These are phyloP conservation scores for Ziziphus jujuba DNA, from an alignment of 306 rosid species.

Conservation along the genomic window DNA sequence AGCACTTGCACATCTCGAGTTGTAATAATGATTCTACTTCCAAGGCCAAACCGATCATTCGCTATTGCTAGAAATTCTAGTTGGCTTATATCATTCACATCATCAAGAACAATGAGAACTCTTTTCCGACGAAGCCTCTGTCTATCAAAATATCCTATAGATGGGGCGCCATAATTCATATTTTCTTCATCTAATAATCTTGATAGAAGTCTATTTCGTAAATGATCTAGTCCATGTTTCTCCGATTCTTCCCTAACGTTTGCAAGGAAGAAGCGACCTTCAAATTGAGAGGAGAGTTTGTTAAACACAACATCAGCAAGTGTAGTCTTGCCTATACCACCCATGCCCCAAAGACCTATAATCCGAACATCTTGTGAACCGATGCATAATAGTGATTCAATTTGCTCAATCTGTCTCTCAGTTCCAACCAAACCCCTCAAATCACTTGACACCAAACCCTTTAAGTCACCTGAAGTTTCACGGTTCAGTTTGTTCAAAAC, in stretches of 20 bases:
- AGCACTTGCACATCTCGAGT: constrained; percentile 24
- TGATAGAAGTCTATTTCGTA: background rate
- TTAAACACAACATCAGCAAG: background rate
- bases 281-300: background rate
- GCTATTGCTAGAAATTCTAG: background rate
- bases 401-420: background rate
- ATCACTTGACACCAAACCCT: too few species aligned
- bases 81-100: constrained; percentile 7
- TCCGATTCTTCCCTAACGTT: background rate
- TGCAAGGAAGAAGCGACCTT: background rate
- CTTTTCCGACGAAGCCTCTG: background rate
- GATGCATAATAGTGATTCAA: background rate
- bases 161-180: background rate
- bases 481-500: constrained; percentile 1
- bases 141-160: background rate
- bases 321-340: constrained; percentile 16
- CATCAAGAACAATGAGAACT: constrained; percentile 22
- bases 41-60: constrained; percentile 1
- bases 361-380: background rate
- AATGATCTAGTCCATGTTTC: background rate
- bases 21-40: constrained; percentile 33
- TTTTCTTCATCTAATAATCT: background rate
- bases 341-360: constrained; percentile 26
- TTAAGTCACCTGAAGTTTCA: background rate
- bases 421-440: constrained; percentile 7